Evolutionary conservation across 2,329 filamentous ascomycete genomes (phyloP).

Genomic region (Drechslera avenae): DNA sequence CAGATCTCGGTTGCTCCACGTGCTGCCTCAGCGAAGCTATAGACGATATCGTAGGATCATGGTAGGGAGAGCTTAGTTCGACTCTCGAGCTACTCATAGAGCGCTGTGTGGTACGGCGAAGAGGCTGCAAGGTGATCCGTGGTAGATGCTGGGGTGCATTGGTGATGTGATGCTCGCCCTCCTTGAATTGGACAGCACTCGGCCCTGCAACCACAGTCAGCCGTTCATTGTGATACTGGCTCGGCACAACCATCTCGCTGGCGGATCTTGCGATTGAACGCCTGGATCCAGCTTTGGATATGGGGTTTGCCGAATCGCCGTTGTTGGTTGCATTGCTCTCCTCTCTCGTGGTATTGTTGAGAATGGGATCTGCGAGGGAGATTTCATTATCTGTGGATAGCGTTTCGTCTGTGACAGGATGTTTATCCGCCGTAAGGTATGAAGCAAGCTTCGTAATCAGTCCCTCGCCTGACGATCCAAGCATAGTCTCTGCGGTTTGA

Average conservation of each 20-base stretch:
- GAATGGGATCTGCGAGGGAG: not conserved
- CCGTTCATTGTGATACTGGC: not conserved
- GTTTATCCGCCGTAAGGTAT: conserved; percentile 2
- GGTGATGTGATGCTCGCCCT: not conserved
- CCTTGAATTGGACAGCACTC: conserved; percentile 1
- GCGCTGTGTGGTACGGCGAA: conserved; percentile 1
- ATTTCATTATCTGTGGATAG: not conserved
- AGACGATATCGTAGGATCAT: conserved; percentile 13
- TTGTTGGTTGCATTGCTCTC: not conserved
- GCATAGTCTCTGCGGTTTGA: not conserved
- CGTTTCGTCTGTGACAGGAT: not conserved
- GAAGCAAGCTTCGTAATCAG: conserved; percentile 11
- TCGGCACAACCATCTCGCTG: conserved; percentile 2
- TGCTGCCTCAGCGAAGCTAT: conserved; percentile 18
- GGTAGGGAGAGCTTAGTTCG: conserved; percentile 10
- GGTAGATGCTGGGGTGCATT: not conserved
- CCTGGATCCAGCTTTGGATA: not conserved
- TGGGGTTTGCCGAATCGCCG: not conserved
- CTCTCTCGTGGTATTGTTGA: not conserved
- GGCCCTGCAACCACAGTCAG: not conserved
- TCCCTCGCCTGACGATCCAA: conserved; percentile 5
- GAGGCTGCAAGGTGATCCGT: not conserved
- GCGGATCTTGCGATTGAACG: conserved; percentile 1
- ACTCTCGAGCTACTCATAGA: conserved; percentile 18
- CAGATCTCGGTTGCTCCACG: conserved; percentile 11